Evolutionary conservation across 2,329 filamentous ascomycete genomes (phyloP), one percentile per base, ranked within the genome.

Genomic region (Knoxdaviesia capensis): DNA sequence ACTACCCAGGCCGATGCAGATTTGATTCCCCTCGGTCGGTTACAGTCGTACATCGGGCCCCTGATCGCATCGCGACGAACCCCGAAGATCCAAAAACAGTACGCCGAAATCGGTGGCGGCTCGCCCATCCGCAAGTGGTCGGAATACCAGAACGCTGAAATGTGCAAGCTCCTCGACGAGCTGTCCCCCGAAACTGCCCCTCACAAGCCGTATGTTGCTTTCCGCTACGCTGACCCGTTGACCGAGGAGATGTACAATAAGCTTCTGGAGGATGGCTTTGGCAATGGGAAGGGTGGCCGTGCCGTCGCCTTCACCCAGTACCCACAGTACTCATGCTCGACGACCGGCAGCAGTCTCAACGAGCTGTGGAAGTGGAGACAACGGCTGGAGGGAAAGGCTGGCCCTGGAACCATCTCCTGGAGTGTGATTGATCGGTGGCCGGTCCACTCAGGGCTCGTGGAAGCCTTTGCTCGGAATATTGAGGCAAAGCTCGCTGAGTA

Each of bases 341-440:
- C 90, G 1, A 98, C 90, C 0, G 90, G 90, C 28, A 94, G 85
- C 59, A 94, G 85, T 47, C 63, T 98, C 44, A 98, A 98, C 54
- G 90, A 98, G 62, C 63, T 98, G 34, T 98, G 90, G 90, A 94
- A 92, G 62, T 94, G 87, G 86, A 73, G 87, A 48, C 81, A 85
- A 54, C 69, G 85, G 47, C 63, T 98, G 42, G 87, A 96, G 59
- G 84, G 83, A 35, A 86, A 84, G 58, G 64, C 65, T 32, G 57
- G 54, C 6, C 64, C 70, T 30, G 87, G 87, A 8, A 66, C 77
- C 2, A 94, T 98, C 48, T 71, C 79, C 44, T 98, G 90, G 90
- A 94, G 85, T 58, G 88, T 96, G 42, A 98, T 98, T 58, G 90
- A 98, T 60, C 75, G 90, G 46, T 98, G 90, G 90, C 90, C 88